Evolutionary conservation across 768 basidiomycete genomes (phyloP).

Genomic region (Tulasnella sp.): DNA sequence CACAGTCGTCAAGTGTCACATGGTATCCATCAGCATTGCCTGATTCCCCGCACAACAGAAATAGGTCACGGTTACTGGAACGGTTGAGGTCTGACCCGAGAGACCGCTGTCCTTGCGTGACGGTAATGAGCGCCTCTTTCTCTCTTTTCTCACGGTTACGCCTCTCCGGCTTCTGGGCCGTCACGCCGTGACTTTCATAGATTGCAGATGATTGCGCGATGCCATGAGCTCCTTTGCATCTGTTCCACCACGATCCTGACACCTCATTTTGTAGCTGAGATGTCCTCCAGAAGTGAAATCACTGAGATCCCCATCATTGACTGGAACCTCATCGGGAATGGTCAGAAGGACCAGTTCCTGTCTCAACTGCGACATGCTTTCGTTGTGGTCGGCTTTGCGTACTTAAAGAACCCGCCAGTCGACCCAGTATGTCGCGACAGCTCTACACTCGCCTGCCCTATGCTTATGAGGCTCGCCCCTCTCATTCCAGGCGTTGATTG

Average conservation of each 20-base stretch:
- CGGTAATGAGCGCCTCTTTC: no score
- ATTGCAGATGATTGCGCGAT: background rate
- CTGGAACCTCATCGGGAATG: conserved; percentile 42
- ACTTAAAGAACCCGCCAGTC: conserved; percentile 61
- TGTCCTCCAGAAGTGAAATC: background rate
- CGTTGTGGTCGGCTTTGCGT: conserved; percentile 75
- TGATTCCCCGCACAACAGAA: no score
- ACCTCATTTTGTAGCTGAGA: background rate
- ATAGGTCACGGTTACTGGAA: no score
- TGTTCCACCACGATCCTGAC: background rate
- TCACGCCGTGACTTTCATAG: background rate
- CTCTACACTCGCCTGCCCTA: background rate
- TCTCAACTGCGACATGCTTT: conserved; percentile 59
- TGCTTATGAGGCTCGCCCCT: conserved; percentile 35
- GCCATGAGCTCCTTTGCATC: background rate
- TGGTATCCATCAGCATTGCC: no score
- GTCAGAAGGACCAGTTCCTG: conserved; percentile 49
- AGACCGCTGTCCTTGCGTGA: no score
- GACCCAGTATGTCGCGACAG: conserved; percentile 11
- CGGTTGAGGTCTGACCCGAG: no score
- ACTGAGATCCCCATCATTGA: conserved; percentile 55
- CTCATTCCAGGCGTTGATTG: conserved; percentile 31
- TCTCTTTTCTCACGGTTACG: no score
- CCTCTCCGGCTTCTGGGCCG: background rate
- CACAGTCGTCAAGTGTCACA: conserved; percentile 37